These are phyloP conservation scores for Microdochium paspali DNA, from an alignment of 2,329 filamentous ascomycete species.

Conservation along the genomic window DNA sequence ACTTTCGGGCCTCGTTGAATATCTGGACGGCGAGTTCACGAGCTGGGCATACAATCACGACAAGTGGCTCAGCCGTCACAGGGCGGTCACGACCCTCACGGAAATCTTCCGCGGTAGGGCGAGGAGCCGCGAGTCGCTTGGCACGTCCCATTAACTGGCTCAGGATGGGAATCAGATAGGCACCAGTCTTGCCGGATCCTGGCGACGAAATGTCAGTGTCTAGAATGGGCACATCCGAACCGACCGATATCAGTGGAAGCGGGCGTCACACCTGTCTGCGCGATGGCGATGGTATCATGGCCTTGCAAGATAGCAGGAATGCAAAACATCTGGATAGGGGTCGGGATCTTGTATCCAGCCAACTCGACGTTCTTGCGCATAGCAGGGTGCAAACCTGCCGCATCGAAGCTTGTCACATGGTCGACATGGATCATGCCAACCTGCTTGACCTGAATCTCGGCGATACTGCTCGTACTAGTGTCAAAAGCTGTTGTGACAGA, in stretches of 20 bases:
- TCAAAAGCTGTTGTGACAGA: slow-evolving; percentile 2
- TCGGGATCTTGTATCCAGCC: slow-evolving; percentile 62
- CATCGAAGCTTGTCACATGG: slow-evolving; percentile 51
- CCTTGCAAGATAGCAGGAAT: slow-evolving; percentile 71
- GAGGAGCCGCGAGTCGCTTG: slow-evolving; percentile 72
- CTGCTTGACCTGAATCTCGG: slow-evolving; percentile 43
- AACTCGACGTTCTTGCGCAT: slow-evolving; percentile 71
- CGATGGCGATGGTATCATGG: slow-evolving; percentile 77
- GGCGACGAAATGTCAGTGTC: slow-evolving; percentile 3
- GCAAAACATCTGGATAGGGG: slow-evolving; percentile 79
- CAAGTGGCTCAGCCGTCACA: slow-evolving; percentile 74
- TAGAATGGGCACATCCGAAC: not conserved
- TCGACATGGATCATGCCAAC: slow-evolving; percentile 43
- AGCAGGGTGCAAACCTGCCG: slow-evolving; percentile 76
- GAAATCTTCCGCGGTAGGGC: slow-evolving; percentile 55
- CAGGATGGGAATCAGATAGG: slow-evolving; percentile 81
- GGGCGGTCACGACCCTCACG: slow-evolving; percentile 31
- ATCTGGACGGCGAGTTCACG: slow-evolving; percentile 91
- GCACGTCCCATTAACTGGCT: slow-evolving; percentile 94
- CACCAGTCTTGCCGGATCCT: slow-evolving; percentile 96
- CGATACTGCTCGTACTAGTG: slow-evolving; percentile 39
- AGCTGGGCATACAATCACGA: slow-evolving; percentile 77
- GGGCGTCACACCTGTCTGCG: slow-evolving; percentile 75
- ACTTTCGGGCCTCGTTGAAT: slow-evolving; percentile 84
- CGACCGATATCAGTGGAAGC: too few relatives aligned